These are phyloP conservation scores for Polytolypa hystricis DNA, from an alignment of 2,329 filamentous ascomycete species.

Conservation along the genomic window DNA sequence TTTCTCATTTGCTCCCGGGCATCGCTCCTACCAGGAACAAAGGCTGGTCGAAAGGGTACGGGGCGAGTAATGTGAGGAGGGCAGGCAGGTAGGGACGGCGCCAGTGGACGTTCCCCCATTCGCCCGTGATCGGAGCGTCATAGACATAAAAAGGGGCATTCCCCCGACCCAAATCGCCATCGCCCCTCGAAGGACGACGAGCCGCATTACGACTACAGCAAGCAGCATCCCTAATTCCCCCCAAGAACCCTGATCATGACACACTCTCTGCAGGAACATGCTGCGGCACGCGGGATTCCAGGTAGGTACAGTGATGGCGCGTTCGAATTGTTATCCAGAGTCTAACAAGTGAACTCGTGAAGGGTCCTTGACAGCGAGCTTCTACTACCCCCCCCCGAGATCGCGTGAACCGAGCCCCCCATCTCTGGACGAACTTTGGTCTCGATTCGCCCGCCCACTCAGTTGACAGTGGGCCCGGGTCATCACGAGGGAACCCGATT, in stretches of 20 bases:
- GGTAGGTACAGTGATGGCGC: not conserved
- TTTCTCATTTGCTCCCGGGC: too few species aligned
- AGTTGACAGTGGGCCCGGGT: not conserved
- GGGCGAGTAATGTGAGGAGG: too few species aligned
- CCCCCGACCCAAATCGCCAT: not conserved
- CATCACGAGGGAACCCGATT: constrained; percentile 1
- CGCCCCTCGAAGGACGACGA: not conserved
- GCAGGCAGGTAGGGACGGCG: too few species aligned
- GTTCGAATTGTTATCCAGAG: not conserved
- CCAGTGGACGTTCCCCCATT: not conserved
- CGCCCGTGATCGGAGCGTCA: not conserved
- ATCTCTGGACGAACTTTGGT: constrained; percentile 2
- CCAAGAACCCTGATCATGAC: constrained; percentile 2
- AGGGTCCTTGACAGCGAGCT: constrained; percentile 1
- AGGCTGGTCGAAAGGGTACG: too few species aligned
- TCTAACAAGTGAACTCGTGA: not conserved
- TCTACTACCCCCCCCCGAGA: not conserved
- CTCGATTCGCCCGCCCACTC: not conserved
- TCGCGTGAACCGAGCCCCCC: not conserved
- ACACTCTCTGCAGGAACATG: not conserved
- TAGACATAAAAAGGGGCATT: not conserved
- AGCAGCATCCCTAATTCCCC: constrained; percentile 1
- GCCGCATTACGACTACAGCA: not conserved
- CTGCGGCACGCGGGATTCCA: not conserved
- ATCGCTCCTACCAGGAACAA: too few species aligned